Base-by-base conservation (phyloP, 164 flowering plant genomes). In the Saururus chinensis region DNA sequence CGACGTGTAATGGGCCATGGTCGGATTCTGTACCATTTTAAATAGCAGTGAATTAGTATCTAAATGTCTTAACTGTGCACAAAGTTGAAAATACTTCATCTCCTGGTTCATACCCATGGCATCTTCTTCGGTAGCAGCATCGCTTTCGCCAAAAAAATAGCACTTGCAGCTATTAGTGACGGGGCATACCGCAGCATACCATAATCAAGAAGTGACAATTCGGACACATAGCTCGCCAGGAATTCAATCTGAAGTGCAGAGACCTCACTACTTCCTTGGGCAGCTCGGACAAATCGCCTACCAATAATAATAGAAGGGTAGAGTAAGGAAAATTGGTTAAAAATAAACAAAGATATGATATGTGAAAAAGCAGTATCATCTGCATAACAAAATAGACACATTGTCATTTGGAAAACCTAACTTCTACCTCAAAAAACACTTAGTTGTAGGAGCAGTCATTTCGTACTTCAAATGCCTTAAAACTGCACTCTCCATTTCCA, bases 401-500 rank as follows among this genome's bases (percentile, higher is more conserved):
- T 30, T 6, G 6, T 30, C 37, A 2, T 30, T 30, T 30, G 37
- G 37, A 30, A 30, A 30, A 30, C 2, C 6, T 30, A 30, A 30
- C 37, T 30, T 30, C 66, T 75, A 89, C 98, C 98, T 85, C 60
- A 95, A 68, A 67, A 95, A 95, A 64, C 96, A 85, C 80, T 89
- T 95, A 9, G 76, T 71, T 9, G 99, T 95, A 45, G 99, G 89
- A 5, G 95, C 89, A 40, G 96, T 88, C 89, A 95, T 81, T 78
- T 91, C 95, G 69, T 91, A 95, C 79, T 91, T 87, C 79, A 95
- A 71, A 75, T 72, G 83, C 58, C 84, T 87, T 77, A 95, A 68
- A 24, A 95, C 93, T n/a, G 81, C 56, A 24, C 93, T 78, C 60
- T 95, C 99, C 99, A 95, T 95, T 75, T 89, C 79, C 73, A 95